Conservation (phyloP, 2,329 filamentous ascomycete species). For the Monilinia laxa region DNA sequence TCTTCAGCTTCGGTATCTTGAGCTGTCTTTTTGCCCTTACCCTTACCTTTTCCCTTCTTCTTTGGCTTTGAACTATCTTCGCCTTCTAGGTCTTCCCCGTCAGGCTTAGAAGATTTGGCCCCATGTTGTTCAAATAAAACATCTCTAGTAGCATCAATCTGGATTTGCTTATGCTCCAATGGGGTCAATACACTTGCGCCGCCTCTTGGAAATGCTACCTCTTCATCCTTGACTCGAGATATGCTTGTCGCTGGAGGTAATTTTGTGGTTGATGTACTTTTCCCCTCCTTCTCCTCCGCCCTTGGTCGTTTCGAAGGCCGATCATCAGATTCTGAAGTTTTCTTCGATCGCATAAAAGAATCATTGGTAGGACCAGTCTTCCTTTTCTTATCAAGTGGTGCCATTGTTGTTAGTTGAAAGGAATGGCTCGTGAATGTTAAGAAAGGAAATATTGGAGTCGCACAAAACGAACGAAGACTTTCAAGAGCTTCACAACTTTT, state of each 20-base stretch:
- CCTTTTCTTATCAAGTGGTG: conserved; percentile 40
- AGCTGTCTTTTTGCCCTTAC: conserved; percentile 53
- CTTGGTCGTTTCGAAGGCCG: conserved; percentile 38
- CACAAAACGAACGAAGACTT: background rate
- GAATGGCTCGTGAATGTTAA: conserved; percentile 1
- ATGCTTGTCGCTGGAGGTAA: conserved; percentile 35
- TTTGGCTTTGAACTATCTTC: conserved; percentile 33
- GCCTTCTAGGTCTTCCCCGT: conserved; percentile 37
- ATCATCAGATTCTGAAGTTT: conserved; percentile 31
- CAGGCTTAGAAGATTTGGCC: conserved; percentile 47
- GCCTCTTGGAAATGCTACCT: conserved; percentile 87
- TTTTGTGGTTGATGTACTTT: conserved; percentile 28
- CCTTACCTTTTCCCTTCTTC: conserved; percentile 53
- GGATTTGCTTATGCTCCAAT: conserved; percentile 93
- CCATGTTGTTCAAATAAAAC: conserved; percentile 83
- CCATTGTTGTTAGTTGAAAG: conserved; percentile 33
- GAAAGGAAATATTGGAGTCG: conserved; percentile 16
- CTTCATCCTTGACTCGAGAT: conserved; percentile 67
- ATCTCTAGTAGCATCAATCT: conserved; percentile 88
- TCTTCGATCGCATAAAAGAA: conserved; percentile 39
- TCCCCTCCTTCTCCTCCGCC: conserved; percentile 34
- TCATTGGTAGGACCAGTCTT: conserved; percentile 40
- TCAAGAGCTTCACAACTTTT: conserved; percentile 25
- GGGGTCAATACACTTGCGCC: conserved; percentile 89
- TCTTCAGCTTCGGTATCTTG: conserved; percentile 50